Evolutionary conservation across 202 grass and related monocot genomes (phyloP), one percentile per base, ranked within the genome.

Genomic region (Saccharum hybrid): DNA sequence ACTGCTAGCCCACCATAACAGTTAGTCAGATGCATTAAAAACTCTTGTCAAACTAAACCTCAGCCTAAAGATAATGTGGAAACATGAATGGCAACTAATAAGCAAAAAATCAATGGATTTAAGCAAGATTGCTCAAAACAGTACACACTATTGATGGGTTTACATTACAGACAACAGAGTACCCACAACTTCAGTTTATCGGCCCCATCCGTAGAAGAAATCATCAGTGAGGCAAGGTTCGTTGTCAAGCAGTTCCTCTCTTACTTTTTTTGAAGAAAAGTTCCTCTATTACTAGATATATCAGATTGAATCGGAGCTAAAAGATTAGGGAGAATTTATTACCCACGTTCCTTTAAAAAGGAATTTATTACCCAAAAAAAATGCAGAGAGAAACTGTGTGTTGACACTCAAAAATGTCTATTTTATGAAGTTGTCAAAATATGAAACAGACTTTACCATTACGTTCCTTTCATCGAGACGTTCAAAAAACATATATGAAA

Each of bases 21-120:
- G 8, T 28, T 46, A 38, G 0, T 39, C 0, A 39, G 38, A 39
- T 40, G 1, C 19, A 63, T 31, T 19, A 22, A 45, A 68, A 82
- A 62, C 7, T 70, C 56, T n/a, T 49, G 79, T 40, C 52, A 39
- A 77, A 71, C 21, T 77, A 30, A 33, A 21, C 52, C 14, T 66
- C 26, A 22, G 52, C 15, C 41, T 54, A 61, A 75, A 70, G 28
- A 12, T 5, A 49, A 5, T 16, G 40, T 18, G 51, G 19, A 70
- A 36, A 76, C 40, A 61, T 39, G 19, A 75, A 61, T 38, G 48
- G 3, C 38, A 48, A 38, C 39, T 48, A 36, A 75, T 26, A 36
- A 75, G 8, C 51, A 30, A 49, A 49, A 46, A 37, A 10, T 41
- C 61, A 46, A 34, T 7, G 28, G 2, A 49, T 63, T 38, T 38